These are phyloP conservation scores for Sphenostylis stenocarpa DNA, from an alignment of 306 rosid genomes.

Conservation along the genomic window DNA sequence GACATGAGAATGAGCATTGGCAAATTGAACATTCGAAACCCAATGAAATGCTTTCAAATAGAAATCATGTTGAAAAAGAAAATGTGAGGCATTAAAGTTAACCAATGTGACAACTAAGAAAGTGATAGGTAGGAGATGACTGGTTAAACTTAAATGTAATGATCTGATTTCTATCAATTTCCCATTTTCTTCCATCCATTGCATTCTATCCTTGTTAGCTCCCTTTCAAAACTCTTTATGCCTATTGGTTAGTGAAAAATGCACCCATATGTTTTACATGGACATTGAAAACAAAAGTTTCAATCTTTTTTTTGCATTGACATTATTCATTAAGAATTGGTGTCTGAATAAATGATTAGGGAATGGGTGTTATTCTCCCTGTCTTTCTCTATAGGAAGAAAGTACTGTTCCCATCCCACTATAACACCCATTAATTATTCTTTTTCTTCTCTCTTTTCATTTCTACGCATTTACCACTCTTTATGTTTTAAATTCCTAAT, in stretches of 20 bases:
- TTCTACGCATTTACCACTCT: too few relatives aligned
- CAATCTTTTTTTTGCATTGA: not conserved
- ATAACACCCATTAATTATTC: not conserved
- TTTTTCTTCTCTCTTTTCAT: not conserved
- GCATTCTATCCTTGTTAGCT: not conserved
- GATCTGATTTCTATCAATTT: slow-evolving; percentile 1
- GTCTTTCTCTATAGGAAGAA: not conserved
- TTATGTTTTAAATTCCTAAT: too few relatives aligned
- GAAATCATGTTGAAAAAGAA: not conserved
- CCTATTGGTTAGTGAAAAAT: not conserved
- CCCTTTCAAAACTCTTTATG: not conserved
- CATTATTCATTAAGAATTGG: not conserved
- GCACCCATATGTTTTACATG: not conserved
- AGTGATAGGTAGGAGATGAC: not conserved
- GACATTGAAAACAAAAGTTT: not conserved
- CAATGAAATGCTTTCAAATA: not conserved
- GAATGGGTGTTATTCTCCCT: slow-evolving; percentile 1
- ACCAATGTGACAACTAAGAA: slow-evolving; percentile 11
- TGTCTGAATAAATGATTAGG: not conserved
- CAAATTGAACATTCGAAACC: slow-evolving; percentile 3
- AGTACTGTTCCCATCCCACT: not conserved
- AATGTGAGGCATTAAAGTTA: not conserved
- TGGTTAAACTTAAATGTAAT: not conserved
- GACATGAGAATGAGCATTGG: slow-evolving; percentile 10
- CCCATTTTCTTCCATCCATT: not conserved